phyloP scores from a whole-genome alignment of 1,139 yeast genomes.

The Martiniozyma asiatica region DNA sequence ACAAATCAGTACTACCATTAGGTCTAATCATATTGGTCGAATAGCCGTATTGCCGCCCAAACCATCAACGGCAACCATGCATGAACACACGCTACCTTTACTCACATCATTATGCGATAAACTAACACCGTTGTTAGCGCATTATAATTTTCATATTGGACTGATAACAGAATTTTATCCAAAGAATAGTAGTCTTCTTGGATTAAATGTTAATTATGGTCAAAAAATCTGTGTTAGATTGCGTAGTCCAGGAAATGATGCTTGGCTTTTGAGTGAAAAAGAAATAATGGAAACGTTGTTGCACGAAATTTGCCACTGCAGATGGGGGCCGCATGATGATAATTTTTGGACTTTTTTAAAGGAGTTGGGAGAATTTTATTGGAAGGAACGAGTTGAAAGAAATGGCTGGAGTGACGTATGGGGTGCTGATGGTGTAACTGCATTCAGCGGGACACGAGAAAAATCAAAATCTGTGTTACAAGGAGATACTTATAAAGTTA shows the following conservation, averaged over 20 bases:
- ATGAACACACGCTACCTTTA: no score
- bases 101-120: no score
- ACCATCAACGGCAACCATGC: no score
- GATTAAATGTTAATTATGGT: conserved; percentile 83
- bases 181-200: conserved; percentile 51
- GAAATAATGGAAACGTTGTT: conserved; percentile 71
- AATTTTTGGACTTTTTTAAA: conserved; percentile 58
- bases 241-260: conserved; percentile 44
- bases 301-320: conserved; percentile 81
- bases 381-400: conserved; percentile 24
- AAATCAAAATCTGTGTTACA: conserved; percentile 1
- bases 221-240: conserved; percentile 61
- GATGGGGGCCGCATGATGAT: conserved; percentile 69
- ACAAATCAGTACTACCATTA: no score
- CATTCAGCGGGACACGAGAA: conserved; percentile 1
- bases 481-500: background rate
- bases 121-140: conserved; percentile 70
- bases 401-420: no score
- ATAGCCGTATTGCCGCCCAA: no score
- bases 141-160: conserved; percentile 53
- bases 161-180: conserved; percentile 78
- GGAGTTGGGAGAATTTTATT: conserved; percentile 45
- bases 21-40: no score
- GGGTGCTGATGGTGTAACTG: conserved; percentile 1
- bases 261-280: conserved; percentile 51